Evolutionary conservation across 2,329 filamentous ascomycete genomes (phyloP), one percentile per base, ranked within the genome.

Genomic region (Colletotrichum aenigma): DNA sequence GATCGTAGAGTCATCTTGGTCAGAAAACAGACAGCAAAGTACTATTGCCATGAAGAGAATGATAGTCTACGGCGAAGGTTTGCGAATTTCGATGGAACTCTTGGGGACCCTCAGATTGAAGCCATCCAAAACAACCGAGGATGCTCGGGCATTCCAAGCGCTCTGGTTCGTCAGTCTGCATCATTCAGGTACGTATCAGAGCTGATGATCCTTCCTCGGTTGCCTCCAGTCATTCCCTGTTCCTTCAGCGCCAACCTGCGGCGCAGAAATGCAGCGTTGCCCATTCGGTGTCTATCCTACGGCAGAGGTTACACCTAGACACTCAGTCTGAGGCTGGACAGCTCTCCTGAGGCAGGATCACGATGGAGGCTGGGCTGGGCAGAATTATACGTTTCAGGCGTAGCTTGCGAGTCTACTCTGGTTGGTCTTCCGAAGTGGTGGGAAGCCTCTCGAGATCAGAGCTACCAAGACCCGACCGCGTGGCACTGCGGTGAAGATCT

Each of bases 351-450:
- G 12, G 32, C 21, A 28, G 43, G 34, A 70, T 60, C 32, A 34
- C n/a, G 43, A 60, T 36, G 58, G 43, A 52, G 60, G 66, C 58
- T 61, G 58, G 55, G 55, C 30, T 69, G 30, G 58, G 60, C 60
- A 52, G 60, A 24, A 34, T 26, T 70, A 52, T 48, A 74, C 71
- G 58, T 9, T 70, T 74, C 34, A 18, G 72, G 72, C 24, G 62
- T 74, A 61, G 72, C 26, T 71, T 74, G 72, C 66, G 71, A 74
- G 58, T 36, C 60, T 65, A 34, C 24, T 34, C 28, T 8, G 66
- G 26, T n/a, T 43, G 55, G 66, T 24, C 10, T 21, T 21, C 15
- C 30, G 9, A 52, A 12, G 48, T 34, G 48, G 43, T 55, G 66
- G 71, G 36, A 52, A 26, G 58, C 18, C 1, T 18, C 13, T 30